These are phyloP conservation scores for Triticum timopheevii DNA, from an alignment of 176 grass and related monocot species.

Conservation along the genomic window DNA sequence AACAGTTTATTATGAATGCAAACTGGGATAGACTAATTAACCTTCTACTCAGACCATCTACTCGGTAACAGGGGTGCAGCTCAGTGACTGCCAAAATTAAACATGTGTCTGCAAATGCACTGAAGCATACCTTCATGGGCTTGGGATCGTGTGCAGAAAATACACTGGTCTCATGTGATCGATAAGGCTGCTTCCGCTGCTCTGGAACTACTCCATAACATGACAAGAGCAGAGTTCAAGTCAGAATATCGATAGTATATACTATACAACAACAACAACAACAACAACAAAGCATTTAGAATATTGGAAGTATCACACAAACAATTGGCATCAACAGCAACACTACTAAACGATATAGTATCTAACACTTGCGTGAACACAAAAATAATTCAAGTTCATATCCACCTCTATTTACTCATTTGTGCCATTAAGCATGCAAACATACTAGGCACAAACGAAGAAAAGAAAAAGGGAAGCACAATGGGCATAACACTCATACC, in stretches of 20 bases:
- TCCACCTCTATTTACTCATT: neutral
- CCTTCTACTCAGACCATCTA: neutral
- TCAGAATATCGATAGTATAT: slow-evolving; percentile 13
- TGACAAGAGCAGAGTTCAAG: slow-evolving; percentile 23
- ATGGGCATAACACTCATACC: slow-evolving; percentile 43
- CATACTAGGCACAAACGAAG: neutral
- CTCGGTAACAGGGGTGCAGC: neutral
- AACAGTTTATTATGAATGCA: slow-evolving; percentile 3
- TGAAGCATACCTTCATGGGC: slow-evolving; percentile 60
- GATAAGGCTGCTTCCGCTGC: slow-evolving; percentile 51
- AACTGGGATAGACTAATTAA: slow-evolving; percentile 4
- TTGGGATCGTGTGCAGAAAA: slow-evolving; percentile 72
- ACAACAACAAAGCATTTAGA: neutral
- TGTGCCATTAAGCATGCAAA: neutral
- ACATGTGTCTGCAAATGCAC: neutral
- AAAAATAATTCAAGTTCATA: neutral
- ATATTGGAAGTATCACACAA: neutral
- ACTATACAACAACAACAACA: too few species aligned
- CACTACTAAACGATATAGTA: neutral
- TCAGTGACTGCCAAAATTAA: neutral
- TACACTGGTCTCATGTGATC: slow-evolving; percentile 51
- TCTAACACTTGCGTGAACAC: neutral
- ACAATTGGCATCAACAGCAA: neutral
- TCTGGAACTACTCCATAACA: slow-evolving; percentile 43
- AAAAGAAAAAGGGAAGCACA: neutral